These are phyloP conservation scores for Beauveria brongniartii DNA, from an alignment of 2,329 filamentous ascomycete genomes.

Conservation along the genomic window DNA sequence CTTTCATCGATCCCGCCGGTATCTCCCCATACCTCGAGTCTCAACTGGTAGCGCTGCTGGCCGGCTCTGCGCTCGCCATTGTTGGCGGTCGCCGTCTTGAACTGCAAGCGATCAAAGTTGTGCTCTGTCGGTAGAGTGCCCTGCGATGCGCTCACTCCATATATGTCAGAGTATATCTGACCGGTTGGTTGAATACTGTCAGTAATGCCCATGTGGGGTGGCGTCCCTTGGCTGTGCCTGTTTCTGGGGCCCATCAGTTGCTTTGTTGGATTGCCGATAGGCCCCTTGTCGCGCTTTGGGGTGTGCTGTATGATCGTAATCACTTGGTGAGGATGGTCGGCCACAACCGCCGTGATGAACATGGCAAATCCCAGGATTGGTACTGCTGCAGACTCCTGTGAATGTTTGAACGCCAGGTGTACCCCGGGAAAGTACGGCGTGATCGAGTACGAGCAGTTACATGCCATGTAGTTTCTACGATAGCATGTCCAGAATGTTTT, in stretches of 20 bases:
- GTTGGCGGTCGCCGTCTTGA: constrained; percentile 89
- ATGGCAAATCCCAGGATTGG: constrained; percentile 71
- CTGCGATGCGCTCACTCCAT: constrained; percentile 16
- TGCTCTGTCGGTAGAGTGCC: constrained; percentile 41
- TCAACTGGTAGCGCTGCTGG: constrained; percentile 88
- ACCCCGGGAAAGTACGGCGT: constrained; percentile 44
- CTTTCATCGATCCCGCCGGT: constrained; percentile 37
- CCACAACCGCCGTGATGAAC: constrained; percentile 75
- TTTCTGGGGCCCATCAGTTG: constrained; percentile 58
- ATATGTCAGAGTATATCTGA: background rate
- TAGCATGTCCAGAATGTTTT: constrained; percentile 81
- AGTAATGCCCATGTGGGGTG: background rate
- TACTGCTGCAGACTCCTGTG: constrained; percentile 44
- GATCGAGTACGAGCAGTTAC: constrained; percentile 69
- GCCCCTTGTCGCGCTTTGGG: constrained; percentile 83
- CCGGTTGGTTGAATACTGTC: background rate
- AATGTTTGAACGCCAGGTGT: constrained; percentile 43
- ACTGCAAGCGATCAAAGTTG: constrained; percentile 83
- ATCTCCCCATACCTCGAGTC: constrained; percentile 74
- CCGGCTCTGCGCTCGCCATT: constrained; percentile 85
- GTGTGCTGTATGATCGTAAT: constrained; percentile 88
- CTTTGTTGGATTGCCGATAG: constrained; percentile 64
- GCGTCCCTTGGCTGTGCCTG: background rate
- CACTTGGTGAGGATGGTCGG: constrained; percentile 63
- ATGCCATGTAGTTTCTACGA: constrained; percentile 82